Evolutionary conservation across 169 alveolate species (phyloP).

Genomic region (Plasmodium vinckei): DNA sequence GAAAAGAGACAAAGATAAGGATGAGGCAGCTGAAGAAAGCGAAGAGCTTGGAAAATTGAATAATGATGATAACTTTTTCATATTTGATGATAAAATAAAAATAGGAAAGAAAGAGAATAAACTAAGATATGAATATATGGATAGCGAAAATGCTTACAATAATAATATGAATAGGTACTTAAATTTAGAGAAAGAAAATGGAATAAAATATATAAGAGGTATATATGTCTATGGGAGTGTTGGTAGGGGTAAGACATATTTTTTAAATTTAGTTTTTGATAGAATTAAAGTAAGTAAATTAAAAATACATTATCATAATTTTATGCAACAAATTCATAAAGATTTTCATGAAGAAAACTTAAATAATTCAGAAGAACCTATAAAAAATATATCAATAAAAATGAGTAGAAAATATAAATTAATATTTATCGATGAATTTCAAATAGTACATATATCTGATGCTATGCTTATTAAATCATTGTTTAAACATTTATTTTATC

Average conservation of each 20-base stretch:
- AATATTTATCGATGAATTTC: constrained; percentile 85
- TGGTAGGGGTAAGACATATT: constrained; percentile 87
- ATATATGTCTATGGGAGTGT: constrained; percentile 85
- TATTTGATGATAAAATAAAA: constrained; percentile 20
- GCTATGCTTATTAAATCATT: constrained; percentile 86
- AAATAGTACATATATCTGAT: constrained; percentile 85
- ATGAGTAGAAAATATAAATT: constrained; percentile 77
- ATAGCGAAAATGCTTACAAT: constrained; percentile 22
- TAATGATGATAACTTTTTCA: constrained; percentile 53
- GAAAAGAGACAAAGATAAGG: constrained; percentile 1
- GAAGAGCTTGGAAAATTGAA: constrained; percentile 12
- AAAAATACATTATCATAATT: constrained; percentile 84
- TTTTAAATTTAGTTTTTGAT: constrained; percentile 82
- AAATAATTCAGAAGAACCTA: constrained; percentile 71
- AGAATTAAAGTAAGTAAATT: constrained; percentile 67
- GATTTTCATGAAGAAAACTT: constrained; percentile 78
- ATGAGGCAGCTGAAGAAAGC: constrained; percentile 7
- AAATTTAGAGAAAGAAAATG: neutral
- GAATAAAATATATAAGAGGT: constrained; percentile 63
- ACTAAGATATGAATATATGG: constrained; percentile 13
- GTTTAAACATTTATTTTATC: constrained; percentile 80
- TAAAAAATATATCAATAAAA: constrained; percentile 75
- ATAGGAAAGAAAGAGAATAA: neutral
- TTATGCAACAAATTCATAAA: constrained; percentile 82
- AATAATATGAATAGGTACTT: neutral